Percentiles rank a stretch among this genome's conserved stretches.
Evolutionary conservation across 1,284 basidiomycete species (phyloP).

Genomic region (Ceratobasidium sp.): DNA sequence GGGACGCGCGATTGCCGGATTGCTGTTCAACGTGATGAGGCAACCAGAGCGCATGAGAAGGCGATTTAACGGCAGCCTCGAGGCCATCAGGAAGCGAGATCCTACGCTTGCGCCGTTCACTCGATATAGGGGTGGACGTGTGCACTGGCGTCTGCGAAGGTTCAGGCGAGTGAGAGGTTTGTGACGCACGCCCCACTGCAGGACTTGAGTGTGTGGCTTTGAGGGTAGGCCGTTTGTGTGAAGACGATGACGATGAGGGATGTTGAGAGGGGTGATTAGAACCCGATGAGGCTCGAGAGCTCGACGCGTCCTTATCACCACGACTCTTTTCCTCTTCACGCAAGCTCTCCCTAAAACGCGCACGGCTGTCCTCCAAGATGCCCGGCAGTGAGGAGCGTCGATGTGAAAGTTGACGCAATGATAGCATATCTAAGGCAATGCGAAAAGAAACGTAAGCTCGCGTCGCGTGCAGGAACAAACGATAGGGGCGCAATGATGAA

Average conservation of each 20-base stretch:
- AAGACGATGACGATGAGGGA: slow-evolving; percentile 28
- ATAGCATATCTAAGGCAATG: slow-evolving; percentile 27
- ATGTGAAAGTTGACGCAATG: slow-evolving; percentile 28
- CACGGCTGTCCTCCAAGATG: slow-evolving; percentile 30
- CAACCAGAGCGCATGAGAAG: slow-evolving; percentile 41
- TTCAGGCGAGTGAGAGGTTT: background rate
- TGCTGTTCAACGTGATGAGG: slow-evolving; percentile 22
- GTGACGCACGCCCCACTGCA: slow-evolving; percentile 22
- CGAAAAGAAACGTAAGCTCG: slow-evolving; percentile 1
- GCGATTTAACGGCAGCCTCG: slow-evolving; percentile 39
- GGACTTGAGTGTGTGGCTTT: slow-evolving; percentile 30
- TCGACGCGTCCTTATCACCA: slow-evolving; percentile 24
- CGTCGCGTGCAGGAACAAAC: slow-evolving; percentile 7
- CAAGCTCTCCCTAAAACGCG: slow-evolving; percentile 29
- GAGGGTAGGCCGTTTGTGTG: slow-evolving; percentile 24
- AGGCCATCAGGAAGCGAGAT: slow-evolving; percentile 39
- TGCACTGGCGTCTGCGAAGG: background rate
- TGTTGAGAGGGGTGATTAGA: slow-evolving; percentile 10
- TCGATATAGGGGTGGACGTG: slow-evolving; percentile 36
- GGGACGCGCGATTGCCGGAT: background rate
- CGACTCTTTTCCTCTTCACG: slow-evolving; percentile 13
- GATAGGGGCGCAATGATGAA: slow-evolving; percentile 32
- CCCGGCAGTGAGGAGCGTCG: slow-evolving; percentile 32
- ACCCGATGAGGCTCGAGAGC: background rate
- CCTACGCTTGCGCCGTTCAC: slow-evolving; percentile 21